phyloP scores from a whole-genome alignment of 1,284 basidiomycete genomes.

The Irpex sp. region DNA sequence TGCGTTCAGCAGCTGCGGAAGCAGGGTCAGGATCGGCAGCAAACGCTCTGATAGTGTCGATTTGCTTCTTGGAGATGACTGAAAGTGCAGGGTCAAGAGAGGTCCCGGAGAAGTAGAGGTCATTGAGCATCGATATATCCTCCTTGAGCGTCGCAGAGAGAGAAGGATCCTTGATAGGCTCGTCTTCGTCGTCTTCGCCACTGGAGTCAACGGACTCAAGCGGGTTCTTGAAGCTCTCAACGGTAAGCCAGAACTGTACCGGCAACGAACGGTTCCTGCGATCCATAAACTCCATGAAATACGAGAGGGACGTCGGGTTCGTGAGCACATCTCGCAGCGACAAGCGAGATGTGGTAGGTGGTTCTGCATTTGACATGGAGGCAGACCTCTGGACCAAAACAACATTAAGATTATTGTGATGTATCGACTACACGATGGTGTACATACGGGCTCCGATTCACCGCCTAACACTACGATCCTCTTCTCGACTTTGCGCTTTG shows the following conservation, averaged over 20 bases:
- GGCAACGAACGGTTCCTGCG: constrained; percentile 78
- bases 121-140: constrained; percentile 84
- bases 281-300: constrained; percentile 99
- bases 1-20: constrained; percentile 48
- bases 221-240: constrained; percentile 96
- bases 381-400: constrained; percentile 13
- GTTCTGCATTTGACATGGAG: constrained; percentile 25
- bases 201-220: constrained; percentile 80
- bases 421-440: neutral
- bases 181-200: constrained; percentile 64
- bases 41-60: constrained; percentile 70
- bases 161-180: constrained; percentile 56
- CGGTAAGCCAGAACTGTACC: constrained; percentile 96
- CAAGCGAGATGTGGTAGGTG: constrained; percentile 22
- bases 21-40: constrained; percentile 44
- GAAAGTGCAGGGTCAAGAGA: constrained; percentile 57
- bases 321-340: constrained; percentile 75
- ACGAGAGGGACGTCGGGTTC: constrained; percentile 87
- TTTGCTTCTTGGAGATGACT: constrained; percentile 65
- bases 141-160: constrained; percentile 67
- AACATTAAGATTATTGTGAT: neutral
- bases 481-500: constrained; percentile 82
- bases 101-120: constrained; percentile 75
- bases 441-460: constrained; percentile 54
- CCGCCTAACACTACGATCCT: constrained; percentile 80